Base-by-base conservation (phyloP, 1,284 basidiomycete species). In the Malassezia brasiliensis region DNA sequence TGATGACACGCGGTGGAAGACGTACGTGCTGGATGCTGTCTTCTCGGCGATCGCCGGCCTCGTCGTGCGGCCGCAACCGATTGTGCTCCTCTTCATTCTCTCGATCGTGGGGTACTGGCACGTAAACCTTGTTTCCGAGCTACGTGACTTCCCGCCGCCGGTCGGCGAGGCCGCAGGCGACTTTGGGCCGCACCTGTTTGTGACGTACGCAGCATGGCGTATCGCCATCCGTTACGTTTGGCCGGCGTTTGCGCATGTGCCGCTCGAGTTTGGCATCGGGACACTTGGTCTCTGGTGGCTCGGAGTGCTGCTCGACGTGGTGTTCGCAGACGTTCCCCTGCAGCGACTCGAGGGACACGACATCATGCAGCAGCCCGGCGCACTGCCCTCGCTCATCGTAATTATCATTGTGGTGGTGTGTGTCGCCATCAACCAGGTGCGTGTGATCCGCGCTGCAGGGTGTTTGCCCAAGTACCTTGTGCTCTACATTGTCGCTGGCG, bases 41-140 rank as follows among this genome's bases (percentile, higher is more conserved):
- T 38, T 73, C 25, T 88, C 58, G 49, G 83, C 81, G 3, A 82
- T 87, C 76, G 77, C 90, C 28, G 86, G 87, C 66, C 78, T 87
- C 36, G 69, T 90, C 46, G 77, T 90, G 40, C 83, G 85, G 2
- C 87, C 87, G 0, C 82, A 79, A 66, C 79, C 84, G 2, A 80
- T 88, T 60, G 78, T 87, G 28, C 77, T 82, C 41, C 65, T 71
- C 10, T 51, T 81, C 76, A 84, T 80, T 57, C 77, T 90, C 15
- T 82, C 88, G 2, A 87, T 83, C 76, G 83, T 90, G 42, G 88
- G 88, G 0, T 90, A 83, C 72, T 90, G 88, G 88, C 88, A 91
- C 65, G 79, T 89, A 55, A 79, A 81, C 1, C 79, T 90, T 25
- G 87, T 87, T 63, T 86, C 85, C 1, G 85, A 90, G 68, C 86